Evolutionary conservation across 75 land plant genomes (phyloP), one percentile per base, ranked within the genome.

Genomic region (Pinus albicaulis): DNA sequence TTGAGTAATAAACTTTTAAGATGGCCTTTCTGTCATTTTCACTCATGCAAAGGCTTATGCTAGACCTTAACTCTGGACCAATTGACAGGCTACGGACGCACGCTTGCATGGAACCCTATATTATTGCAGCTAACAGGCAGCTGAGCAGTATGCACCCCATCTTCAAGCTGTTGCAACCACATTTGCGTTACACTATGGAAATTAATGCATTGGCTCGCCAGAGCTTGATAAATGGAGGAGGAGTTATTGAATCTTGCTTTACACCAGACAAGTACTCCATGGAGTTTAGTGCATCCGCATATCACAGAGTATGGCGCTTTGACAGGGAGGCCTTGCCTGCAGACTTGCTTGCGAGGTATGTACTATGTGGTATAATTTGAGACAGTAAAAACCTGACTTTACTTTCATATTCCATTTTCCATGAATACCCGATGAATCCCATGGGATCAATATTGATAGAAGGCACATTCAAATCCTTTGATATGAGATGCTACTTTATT

Each of bases 61-160:
- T 62, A 12, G 25, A 62, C 25, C 65, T 62, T 22, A 11, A 26
- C 26, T 26, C 41, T 41, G 22, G 41, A 68, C 52, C 41, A 72
- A 72, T 72, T 25, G 28, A 13, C 73, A 93, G 96, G 92, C 59
- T 95, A 76, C 71, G 92, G 36, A 90, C 95, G 25, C 98, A 95
- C 66, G 98, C 95, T 13, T 59, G 81, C 59, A n/a, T 83, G 81
- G 98, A 95, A 77, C 95, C 98, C 11, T 95, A 88, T 77, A 85
- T 92, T 20, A 76, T 95, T 56, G 91, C 93, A 25, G 91, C 91
- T 26, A 88, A 95, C 77, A 79, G 98, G 68, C 91, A 89, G 74
- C 56, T 95, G 68, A 95, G 98, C 86, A 79, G 85, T 55, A 85
- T 95, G 92, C 98, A 95, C 79, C 98, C 95, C 7, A 79, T 95